Evolutionary conservation across 2,329 filamentous ascomycete species (phyloP).

Genomic region (Aspergillus piperis): DNA sequence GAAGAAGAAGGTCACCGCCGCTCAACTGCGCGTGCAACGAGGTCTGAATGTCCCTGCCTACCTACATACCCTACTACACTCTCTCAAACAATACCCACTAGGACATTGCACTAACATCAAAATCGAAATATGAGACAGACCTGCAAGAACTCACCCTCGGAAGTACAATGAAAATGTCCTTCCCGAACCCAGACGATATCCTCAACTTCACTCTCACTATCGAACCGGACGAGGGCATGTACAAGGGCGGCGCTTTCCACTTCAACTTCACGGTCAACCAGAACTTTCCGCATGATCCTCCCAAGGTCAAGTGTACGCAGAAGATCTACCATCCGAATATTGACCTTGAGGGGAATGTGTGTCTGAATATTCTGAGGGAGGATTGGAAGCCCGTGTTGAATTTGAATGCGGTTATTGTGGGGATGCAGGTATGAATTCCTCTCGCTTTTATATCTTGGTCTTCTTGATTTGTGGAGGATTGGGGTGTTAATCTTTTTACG

Average conservation of each 20-base stretch:
- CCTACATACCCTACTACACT: neutral
- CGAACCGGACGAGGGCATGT: slow-evolving; percentile 65
- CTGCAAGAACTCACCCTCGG: slow-evolving; percentile 54
- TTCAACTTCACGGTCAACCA: slow-evolving; percentile 93
- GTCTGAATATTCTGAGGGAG: slow-evolving; percentile 93
- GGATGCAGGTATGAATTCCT: slow-evolving; percentile 63
- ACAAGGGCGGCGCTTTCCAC: slow-evolving; percentile 82
- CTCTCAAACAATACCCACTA: neutral
- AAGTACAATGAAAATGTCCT: slow-evolving; percentile 59
- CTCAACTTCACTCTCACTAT: slow-evolving; percentile 56
- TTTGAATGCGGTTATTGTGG: slow-evolving; percentile 93
- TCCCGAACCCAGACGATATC: slow-evolving; percentile 59
- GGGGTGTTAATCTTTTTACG: neutral
- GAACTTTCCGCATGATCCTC: slow-evolving; percentile 95
- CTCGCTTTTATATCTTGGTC: too few relatives aligned
- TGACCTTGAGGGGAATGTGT: slow-evolving; percentile 95
- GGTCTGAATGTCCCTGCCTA: slow-evolving; percentile 55
- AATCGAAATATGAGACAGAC: slow-evolving; percentile 32
- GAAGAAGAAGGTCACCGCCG: slow-evolving; percentile 98
- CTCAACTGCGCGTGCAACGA: slow-evolving; percentile 93
- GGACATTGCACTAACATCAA: neutral
- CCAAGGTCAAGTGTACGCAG: slow-evolving; percentile 94
- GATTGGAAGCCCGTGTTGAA: slow-evolving; percentile 99
- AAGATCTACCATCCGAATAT: slow-evolving; percentile 99
- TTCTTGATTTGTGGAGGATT: too few relatives aligned